A percentile compares a stretch with the other conserved stretches of the same genome.
These are phyloP conservation scores for Pythium myriotylum DNA, from an alignment of 352 stramenopile species.

Conservation along the genomic window DNA sequence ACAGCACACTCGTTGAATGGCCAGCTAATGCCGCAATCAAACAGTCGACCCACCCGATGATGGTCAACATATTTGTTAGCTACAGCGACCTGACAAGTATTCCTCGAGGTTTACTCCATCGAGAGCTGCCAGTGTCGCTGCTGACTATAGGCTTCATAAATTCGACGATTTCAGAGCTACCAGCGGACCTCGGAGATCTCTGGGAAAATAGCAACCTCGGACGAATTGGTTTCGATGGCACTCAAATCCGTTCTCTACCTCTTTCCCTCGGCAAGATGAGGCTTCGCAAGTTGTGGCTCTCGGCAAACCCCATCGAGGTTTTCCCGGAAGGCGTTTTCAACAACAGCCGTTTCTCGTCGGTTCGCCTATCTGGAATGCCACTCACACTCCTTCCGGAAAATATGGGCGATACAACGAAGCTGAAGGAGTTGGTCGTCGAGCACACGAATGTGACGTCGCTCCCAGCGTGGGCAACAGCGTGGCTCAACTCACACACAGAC, in stretches of 20 bases:
- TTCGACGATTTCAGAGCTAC: not conserved
- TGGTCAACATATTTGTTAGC: not conserved
- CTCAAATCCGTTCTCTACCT: conserved; percentile 1
- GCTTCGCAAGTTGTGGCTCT: conserved; percentile 9
- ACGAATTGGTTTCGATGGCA: conserved; percentile 5
- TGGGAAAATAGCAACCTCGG: not conserved
- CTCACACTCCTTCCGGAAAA: conserved; percentile 8
- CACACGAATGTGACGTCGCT: conserved; percentile 11
- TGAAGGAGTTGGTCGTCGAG: conserved; percentile 8
- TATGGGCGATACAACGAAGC: conserved; percentile 1
- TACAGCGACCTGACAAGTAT: conserved; percentile 1
- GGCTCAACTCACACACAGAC: conserved; percentile 6
- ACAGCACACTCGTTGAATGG: conserved; percentile 14
- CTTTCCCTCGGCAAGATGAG: not conserved
- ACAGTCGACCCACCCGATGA: not conserved
- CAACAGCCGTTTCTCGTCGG: not conserved
- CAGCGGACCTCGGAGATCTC: conserved; percentile 9
- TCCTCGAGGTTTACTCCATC: not conserved
- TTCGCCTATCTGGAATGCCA: conserved; percentile 6
- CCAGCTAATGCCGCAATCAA: conserved; percentile 4
- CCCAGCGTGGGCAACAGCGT: conserved; percentile 3
- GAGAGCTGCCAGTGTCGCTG: conserved; percentile 2
- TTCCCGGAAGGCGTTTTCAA: conserved; percentile 9
- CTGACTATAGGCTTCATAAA: conserved; percentile 3
- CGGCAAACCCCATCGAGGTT: not conserved